These are phyloP conservation scores for Phyllosticta ampelicida DNA, from an alignment of 2,329 filamentous ascomycete species.

Conservation along the genomic window DNA sequence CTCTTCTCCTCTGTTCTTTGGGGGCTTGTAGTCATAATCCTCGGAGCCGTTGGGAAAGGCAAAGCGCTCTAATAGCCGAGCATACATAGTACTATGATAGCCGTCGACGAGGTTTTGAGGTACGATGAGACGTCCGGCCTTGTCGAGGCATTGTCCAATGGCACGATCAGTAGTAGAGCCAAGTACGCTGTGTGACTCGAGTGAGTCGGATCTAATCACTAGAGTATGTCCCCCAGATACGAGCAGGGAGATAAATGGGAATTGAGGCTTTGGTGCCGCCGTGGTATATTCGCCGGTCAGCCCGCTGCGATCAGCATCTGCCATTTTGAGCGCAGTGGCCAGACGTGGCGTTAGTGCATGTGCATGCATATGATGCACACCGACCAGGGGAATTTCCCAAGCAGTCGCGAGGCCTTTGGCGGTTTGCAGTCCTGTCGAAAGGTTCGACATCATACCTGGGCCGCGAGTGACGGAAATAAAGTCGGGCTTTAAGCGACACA, in stretches of 20 bases:
- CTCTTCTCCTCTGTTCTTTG: slow-evolving; percentile 48
- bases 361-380: slow-evolving; percentile 85
- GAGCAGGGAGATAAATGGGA: slow-evolving; percentile 80
- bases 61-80: slow-evolving; percentile 65
- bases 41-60: slow-evolving; percentile 49
- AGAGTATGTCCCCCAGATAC: slow-evolving; percentile 90
- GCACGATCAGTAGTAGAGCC: slow-evolving; percentile 69
- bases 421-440: slow-evolving; percentile 67
- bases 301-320: not conserved
- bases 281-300: not conserved
- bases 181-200: slow-evolving; percentile 62
- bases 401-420: slow-evolving; percentile 81
- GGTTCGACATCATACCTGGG: slow-evolving; percentile 73
- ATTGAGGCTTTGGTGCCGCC: slow-evolving; percentile 38
- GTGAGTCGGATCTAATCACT: slow-evolving; percentile 60
- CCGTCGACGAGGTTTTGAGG: slow-evolving; percentile 47
- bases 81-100: slow-evolving; percentile 64
- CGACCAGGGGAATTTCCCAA: slow-evolving; percentile 73
- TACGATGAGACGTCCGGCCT: slow-evolving; percentile 66
- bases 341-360: slow-evolving; percentile 83
- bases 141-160: slow-evolving; percentile 85
- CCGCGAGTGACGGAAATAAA: slow-evolving; percentile 85
- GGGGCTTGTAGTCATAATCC: slow-evolving; percentile 46
- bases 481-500: slow-evolving; percentile 48
- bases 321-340: slow-evolving; percentile 40